These are phyloP conservation scores for Calonectria pseudoturangicola DNA, from an alignment of 2,329 filamentous ascomycete species.

Conservation along the genomic window DNA sequence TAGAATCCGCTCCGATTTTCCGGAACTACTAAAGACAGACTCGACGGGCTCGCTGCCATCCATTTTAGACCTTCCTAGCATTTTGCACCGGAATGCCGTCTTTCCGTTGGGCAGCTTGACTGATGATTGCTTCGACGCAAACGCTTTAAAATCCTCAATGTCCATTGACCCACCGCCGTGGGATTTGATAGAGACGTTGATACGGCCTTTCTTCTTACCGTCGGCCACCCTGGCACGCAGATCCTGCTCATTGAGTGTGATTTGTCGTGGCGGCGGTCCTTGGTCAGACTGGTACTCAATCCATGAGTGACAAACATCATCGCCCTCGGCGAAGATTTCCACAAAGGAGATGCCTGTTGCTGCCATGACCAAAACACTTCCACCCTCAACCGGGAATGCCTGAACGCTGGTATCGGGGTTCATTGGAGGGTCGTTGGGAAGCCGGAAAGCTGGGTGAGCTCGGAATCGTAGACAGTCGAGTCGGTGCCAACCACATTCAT, in stretches of 20 bases:
- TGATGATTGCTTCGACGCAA: conserved; percentile 82
- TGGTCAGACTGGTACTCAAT: conserved; percentile 84
- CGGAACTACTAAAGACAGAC: conserved; percentile 82
- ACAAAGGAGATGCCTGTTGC: conserved; percentile 89
- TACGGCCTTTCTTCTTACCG: conserved; percentile 80
- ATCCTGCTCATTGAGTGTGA: conserved; percentile 84
- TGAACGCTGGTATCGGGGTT: conserved; percentile 85
- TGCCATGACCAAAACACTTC: conserved; percentile 85
- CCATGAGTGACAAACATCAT: conserved; percentile 86
- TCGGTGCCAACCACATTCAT: conserved; percentile 95
- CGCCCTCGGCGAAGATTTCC: conserved; percentile 87
- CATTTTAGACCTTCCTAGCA: conserved; percentile 83
- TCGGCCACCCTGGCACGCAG: conserved; percentile 83
- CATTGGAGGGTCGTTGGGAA: conserved; percentile 82
- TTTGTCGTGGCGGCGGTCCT: conserved; percentile 79
- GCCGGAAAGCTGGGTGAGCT: conserved; percentile 90
- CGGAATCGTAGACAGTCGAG: conserved; percentile 92
- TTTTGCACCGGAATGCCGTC: conserved; percentile 84
- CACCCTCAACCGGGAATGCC: conserved; percentile 88
- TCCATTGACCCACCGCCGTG: conserved; percentile 83
- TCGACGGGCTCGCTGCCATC: conserved; percentile 82
- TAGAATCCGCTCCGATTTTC: conserved; percentile 82
- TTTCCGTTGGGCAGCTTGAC: conserved; percentile 84
- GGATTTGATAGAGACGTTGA: conserved; percentile 85
- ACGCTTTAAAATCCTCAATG: conserved; percentile 83